These are phyloP conservation scores for Umbelopsis sp. DNA, from an alignment of 192 early-diverging fungal genomes.

Conservation along the genomic window DNA sequence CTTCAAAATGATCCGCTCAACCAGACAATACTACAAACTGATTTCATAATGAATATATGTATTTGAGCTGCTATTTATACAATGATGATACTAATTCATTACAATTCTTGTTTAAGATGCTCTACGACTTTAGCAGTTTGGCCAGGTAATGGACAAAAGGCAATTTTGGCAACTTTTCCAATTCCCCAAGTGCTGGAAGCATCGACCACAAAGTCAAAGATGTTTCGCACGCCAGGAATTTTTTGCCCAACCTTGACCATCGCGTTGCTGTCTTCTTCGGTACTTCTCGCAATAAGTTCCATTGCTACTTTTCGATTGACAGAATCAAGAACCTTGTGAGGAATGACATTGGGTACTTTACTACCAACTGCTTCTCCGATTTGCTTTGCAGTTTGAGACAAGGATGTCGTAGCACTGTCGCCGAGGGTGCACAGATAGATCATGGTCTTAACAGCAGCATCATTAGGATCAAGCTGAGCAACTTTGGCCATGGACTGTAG, in stretches of 20 bases:
- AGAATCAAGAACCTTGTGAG: constrained; percentile 24
- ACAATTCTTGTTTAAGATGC: too few relatives aligned
- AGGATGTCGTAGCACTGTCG: constrained; percentile 24
- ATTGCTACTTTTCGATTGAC: constrained; percentile 29
- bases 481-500: constrained; percentile 39
- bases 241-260: constrained; percentile 1
- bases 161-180: constrained; percentile 46
- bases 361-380: constrained; percentile 37
- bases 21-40: too few relatives aligned
- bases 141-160: constrained; percentile 40
- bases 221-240: constrained; percentile 38
- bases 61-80: too few relatives aligned
- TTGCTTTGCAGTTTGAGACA: constrained; percentile 37
- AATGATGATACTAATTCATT: too few relatives aligned
- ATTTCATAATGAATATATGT: too few relatives aligned
- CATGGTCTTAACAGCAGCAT: constrained; percentile 39
- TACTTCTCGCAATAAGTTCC: constrained; percentile 23
- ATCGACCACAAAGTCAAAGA: constrained; percentile 39
- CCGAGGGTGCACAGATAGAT: constrained; percentile 36
- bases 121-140: too few relatives aligned
- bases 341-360: constrained; percentile 29
- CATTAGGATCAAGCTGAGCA: constrained; percentile 28
- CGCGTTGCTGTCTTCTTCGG: background rate
- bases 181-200: constrained; percentile 37
- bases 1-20: too few relatives aligned